Percentiles rank a stretch among this genome's conserved stretches.
Evolutionary conservation across 768 basidiomycete species (phyloP).

Genomic region (Lentinula sp.): DNA sequence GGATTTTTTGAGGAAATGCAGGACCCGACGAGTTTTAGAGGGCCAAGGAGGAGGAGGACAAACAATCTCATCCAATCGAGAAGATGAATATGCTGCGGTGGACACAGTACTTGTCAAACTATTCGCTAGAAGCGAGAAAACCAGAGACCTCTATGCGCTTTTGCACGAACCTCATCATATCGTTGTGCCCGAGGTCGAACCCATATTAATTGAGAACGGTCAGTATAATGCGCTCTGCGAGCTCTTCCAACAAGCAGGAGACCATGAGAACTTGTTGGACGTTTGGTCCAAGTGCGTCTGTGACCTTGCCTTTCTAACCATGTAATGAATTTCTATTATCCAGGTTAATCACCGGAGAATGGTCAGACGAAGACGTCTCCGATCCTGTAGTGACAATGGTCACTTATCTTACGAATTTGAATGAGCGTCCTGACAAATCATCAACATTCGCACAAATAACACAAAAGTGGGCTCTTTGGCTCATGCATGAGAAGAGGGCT

Average conservation of each 20-base stretch:
- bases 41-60: slow-evolving; percentile 10
- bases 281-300: slow-evolving; percentile 60
- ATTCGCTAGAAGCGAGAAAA: slow-evolving; percentile 55
- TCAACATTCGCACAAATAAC: slow-evolving; percentile 27
- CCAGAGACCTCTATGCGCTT: slow-evolving; percentile 54
- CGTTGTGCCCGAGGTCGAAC: slow-evolving; percentile 57
- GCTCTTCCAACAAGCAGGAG: slow-evolving; percentile 50
- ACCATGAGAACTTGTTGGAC: slow-evolving; percentile 59
- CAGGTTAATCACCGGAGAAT: slow-evolving; percentile 63
- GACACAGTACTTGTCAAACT: slow-evolving; percentile 79
- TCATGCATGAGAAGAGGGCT: slow-evolving; percentile 50
- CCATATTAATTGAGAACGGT: slow-evolving; percentile 39
- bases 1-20: slow-evolving; percentile 56
- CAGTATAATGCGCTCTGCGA: slow-evolving; percentile 58
- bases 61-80: slow-evolving; percentile 10
- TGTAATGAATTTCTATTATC: slow-evolving; percentile 5
- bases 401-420: slow-evolving; percentile 46
- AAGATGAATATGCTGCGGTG: slow-evolving; percentile 35
- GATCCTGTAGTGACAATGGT: slow-evolving; percentile 63
- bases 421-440: slow-evolving; percentile 34
- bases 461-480: slow-evolving; percentile 78
- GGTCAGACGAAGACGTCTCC: slow-evolving; percentile 53
- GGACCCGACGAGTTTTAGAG: slow-evolving; percentile 37
- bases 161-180: slow-evolving; percentile 50
- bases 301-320: background rate